Conservation (phyloP, 2,329 filamentous ascomycete species). For the Trichoderma brevicompactum region DNA sequence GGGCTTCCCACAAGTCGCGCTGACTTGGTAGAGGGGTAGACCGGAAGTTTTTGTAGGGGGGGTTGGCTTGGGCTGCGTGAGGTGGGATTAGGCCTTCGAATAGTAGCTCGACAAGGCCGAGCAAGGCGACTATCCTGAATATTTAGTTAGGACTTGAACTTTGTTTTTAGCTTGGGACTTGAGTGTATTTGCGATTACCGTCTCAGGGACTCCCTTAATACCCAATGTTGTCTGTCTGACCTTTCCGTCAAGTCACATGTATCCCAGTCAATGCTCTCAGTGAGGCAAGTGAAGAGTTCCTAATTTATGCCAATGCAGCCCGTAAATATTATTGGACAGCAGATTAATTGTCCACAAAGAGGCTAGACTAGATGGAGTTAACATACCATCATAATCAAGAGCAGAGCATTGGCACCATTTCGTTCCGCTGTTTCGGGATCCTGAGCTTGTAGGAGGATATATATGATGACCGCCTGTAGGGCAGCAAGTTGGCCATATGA, state of each 20-base stretch:
- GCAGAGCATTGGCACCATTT: slow-evolving; percentile 20
- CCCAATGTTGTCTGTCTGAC: slow-evolving; percentile 8
- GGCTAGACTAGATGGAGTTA: not conserved
- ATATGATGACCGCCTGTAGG: slow-evolving; percentile 18
- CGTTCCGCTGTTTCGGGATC: slow-evolving; percentile 9
- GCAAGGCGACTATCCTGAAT: slow-evolving; percentile 11
- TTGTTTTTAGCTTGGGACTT: not conserved
- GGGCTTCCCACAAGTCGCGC: slow-evolving; percentile 14
- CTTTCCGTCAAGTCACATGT: not conserved
- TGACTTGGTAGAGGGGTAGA: slow-evolving; percentile 2
- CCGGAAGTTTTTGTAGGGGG: slow-evolving; percentile 16
- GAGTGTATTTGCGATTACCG: not conserved
- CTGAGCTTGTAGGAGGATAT: slow-evolving; percentile 15
- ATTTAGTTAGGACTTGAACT: not conserved
- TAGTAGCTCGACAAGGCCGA: slow-evolving; percentile 16
- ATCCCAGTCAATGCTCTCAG: slow-evolving; percentile 19
- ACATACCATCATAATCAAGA: slow-evolving; percentile 11
- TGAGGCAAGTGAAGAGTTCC: slow-evolving; percentile 18
- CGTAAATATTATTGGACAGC: not conserved
- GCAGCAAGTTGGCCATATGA: slow-evolving; percentile 12
- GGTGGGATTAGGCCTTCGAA: slow-evolving; percentile 18
- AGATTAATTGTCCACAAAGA: not conserved
- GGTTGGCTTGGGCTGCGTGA: slow-evolving; percentile 8
- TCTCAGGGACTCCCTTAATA: slow-evolving; percentile 13
- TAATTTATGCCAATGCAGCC: not conserved